A percentile compares a stretch with the other conserved stretches of the same genome.
These are phyloP conservation scores for Moricandia moricandioides DNA, from an alignment of 345 rosid genomes.

Conservation along the genomic window DNA sequence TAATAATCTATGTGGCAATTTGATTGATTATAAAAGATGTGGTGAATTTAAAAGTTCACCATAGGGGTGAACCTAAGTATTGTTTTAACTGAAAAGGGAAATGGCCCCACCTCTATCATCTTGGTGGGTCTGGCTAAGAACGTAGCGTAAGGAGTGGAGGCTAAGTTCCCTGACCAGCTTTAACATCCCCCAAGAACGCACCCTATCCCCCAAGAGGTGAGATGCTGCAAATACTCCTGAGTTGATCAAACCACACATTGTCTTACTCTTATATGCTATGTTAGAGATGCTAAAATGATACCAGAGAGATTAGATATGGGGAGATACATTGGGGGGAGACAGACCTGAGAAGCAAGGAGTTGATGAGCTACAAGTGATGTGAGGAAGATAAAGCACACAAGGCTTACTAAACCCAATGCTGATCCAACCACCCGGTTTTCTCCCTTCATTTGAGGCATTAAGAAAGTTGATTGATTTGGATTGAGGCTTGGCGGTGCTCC, in stretches of 20 bases:
- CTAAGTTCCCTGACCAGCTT: too few relatives aligned
- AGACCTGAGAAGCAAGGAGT: conserved; percentile 53
- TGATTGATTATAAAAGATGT: too few relatives aligned
- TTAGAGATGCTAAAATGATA: neutral
- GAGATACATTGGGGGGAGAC: neutral
- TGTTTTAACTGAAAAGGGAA: too few relatives aligned
- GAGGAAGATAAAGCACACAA: conserved; percentile 51
- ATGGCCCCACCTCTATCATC: too few relatives aligned
- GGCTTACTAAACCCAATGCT: conserved; percentile 54
- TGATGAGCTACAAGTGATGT: conserved; percentile 49
- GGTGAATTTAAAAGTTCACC: too few relatives aligned
- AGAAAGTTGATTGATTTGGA: conserved; percentile 41
- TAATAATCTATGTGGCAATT: too few relatives aligned
- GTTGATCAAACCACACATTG: conserved; percentile 1
- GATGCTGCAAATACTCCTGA: conserved; percentile 33
- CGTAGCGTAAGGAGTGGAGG: too few relatives aligned
- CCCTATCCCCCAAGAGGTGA: too few relatives aligned
- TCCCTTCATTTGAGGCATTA: neutral
- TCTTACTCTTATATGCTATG: neutral
- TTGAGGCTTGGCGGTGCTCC: conserved; percentile 45
- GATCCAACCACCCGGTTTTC: conserved; percentile 62
- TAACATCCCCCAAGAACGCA: too few relatives aligned
- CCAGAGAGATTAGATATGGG: neutral
- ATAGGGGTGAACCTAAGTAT: too few relatives aligned
- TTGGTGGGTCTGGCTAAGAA: too few relatives aligned